Evolutionary conservation across 257 asterid species (phyloP), one percentile per base, ranked within the genome.

Genomic region (Penstemon newberryi): DNA sequence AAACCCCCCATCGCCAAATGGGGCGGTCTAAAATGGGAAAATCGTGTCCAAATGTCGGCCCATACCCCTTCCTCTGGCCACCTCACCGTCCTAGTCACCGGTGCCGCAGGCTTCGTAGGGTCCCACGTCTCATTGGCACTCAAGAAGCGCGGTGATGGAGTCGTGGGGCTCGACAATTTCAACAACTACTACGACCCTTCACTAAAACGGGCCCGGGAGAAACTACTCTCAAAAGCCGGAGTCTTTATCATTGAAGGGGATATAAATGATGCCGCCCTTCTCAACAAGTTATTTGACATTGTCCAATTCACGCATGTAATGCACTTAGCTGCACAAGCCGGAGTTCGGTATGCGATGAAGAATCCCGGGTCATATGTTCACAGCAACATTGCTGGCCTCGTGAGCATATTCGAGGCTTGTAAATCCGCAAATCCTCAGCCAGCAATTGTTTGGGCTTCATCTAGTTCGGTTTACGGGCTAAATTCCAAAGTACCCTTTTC

Each of bases 41-140:
- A 43, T 0, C 51, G 63, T 5, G 78, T 81, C 15, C 54, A 39
- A 39, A 15, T 1, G 4, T 81, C 85, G 47, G 83, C 74, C 1
- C 71, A 36, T 33, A 13, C 74, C 11, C 52, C 54, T 18, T 66
- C 71, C 25, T 42, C 66, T 37, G 67, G 66, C 45, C 80, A 52
- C 8, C 53, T 70, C 50, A 15, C 78, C 37, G 70, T 76, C 62
- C 81, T 82, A 3, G 82, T 79, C 0, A 82, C 86, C 3, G 82
- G 86, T 4, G 84, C 82, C 2, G 84, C 86, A n/a, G 86, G 86
- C 4, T 82, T 82, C 65, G 79, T 82, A 4, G 86, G 86, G 8
- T 69, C 75, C 60, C 86, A 81, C 18, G 86, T 81, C n/a, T 73
- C 80, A 9, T 51, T 70, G 5, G 84, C 84, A 4, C 77, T 78